phyloP scores from a whole-genome alignment of 2,329 filamentous ascomycete species.

The Fusarium tuaranense region DNA sequence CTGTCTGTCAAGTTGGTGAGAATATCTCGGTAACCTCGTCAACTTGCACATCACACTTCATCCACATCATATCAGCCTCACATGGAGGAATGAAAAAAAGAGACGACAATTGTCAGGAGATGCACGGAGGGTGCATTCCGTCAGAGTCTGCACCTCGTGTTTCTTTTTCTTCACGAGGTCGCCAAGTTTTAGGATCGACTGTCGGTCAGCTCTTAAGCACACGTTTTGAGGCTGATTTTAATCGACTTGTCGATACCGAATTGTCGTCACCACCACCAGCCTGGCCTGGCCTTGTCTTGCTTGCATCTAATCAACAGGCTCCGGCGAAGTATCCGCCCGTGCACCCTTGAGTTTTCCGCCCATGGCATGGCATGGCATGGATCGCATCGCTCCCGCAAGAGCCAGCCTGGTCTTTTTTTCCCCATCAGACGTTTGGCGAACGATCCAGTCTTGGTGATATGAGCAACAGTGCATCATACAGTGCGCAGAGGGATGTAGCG shows the following conservation, averaged over 20 bases:
- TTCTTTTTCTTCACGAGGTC: conserved; percentile 20
- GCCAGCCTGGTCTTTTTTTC: conserved; percentile 28
- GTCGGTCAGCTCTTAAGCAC: conserved; percentile 25
- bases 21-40: conserved; percentile 36
- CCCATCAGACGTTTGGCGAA: conserved; percentile 26
- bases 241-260: background rate
- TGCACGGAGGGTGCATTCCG: conserved; percentile 36
- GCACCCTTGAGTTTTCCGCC: conserved; percentile 28
- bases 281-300: background rate
- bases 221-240: conserved; percentile 26
- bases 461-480: conserved; percentile 10
- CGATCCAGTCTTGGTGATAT: conserved; percentile 6
- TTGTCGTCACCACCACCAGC: conserved; percentile 3
- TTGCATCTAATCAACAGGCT: conserved; percentile 2
- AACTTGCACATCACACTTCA: conserved; percentile 27
- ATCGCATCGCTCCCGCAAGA: conserved; percentile 30
- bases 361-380: background rate
- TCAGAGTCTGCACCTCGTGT: conserved; percentile 30
- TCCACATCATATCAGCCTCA: conserved; percentile 35
- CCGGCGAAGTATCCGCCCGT: conserved; percentile 25
- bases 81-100: conserved; percentile 26
- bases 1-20: conserved; percentile 23
- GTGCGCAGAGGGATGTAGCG: background rate
- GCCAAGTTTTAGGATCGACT: conserved; percentile 22
- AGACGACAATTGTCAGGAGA: conserved; percentile 31